Conservation (phyloP, 2,329 filamentous ascomycete species). For the Elsinoe australis region DNA sequence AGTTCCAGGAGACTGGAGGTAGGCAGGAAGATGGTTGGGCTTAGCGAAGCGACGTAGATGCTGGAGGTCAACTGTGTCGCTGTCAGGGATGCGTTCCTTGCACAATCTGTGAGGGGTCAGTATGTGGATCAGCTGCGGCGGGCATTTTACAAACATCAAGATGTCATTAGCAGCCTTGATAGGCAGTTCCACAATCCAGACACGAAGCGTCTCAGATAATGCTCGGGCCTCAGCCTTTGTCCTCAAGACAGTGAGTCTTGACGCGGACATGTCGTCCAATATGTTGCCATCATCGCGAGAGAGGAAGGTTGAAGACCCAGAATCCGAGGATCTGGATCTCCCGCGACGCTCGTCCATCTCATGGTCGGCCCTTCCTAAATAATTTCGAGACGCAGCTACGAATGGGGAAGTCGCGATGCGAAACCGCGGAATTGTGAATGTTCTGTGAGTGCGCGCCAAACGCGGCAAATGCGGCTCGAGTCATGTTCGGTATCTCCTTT, state of each 20-base stretch:
- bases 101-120: conserved; percentile 34
- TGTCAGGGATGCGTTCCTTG: conserved; percentile 38
- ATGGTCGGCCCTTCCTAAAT: conserved; percentile 10
- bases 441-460: conserved; percentile 1
- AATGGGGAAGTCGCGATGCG: too few relatives aligned
- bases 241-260: conserved; percentile 29
- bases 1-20: conserved; percentile 17
- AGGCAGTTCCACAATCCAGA: conserved; percentile 65
- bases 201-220: conserved; percentile 46
- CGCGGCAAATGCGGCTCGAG: conserved; percentile 14
- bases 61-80: conserved; percentile 39
- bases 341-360: conserved; percentile 15
- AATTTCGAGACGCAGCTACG: too few relatives aligned
- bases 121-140: conserved; percentile 17
- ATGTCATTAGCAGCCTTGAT: conserved; percentile 64
- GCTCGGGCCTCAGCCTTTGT: conserved; percentile 46
- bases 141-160: conserved; percentile 52
- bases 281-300: conserved; percentile 2
- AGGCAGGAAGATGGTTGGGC: conserved; percentile 31
- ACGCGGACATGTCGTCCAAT: conserved; percentile 16
- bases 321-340: conserved; percentile 17
- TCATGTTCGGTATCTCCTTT: not conserved
- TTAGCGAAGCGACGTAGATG: conserved; percentile 72
- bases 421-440: not conserved
- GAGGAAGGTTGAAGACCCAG: conserved; percentile 8